Percentiles rank a stretch among this genome's conserved stretches.
phyloP scores from a whole-genome alignment of 2,329 filamentous ascomycete species.

The Elsinoe necatrix region DNA sequence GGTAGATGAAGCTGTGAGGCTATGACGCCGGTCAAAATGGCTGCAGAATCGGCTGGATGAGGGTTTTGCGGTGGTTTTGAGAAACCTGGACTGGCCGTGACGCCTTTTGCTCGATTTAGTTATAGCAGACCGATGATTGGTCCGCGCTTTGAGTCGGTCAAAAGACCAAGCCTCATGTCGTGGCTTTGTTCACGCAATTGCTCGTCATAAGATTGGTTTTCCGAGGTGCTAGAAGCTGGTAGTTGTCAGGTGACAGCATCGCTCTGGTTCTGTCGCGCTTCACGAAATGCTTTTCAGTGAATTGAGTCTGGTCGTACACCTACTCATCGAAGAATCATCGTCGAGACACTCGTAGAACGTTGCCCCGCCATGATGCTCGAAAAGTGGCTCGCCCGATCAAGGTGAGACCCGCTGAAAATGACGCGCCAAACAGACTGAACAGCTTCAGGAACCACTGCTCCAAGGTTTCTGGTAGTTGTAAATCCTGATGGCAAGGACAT shows the following conservation, averaged over 20 bases:
- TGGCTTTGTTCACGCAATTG: conserved; percentile 6
- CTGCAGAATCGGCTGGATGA: background rate
- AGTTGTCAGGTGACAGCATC: background rate
- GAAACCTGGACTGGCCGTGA: conserved; percentile 1
- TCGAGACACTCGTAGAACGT: background rate
- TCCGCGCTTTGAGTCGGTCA: background rate
- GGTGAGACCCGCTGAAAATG: background rate
- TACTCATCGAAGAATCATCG: background rate
- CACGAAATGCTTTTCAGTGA: background rate
- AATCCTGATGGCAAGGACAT: background rate
- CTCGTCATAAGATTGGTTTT: background rate
- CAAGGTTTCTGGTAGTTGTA: background rate
- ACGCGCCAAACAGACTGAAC: background rate
- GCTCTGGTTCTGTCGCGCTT: background rate
- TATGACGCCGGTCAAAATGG: background rate
- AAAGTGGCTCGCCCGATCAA: conserved; percentile 9
- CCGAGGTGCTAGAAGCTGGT: background rate
- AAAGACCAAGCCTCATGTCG: background rate
- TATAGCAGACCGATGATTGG: conserved; percentile 3
- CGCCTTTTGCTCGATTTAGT: conserved; percentile 7
- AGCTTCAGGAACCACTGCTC: background rate
- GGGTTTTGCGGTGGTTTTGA: background rate
- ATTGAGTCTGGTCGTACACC: background rate
- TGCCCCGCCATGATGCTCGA: conserved; percentile 12
- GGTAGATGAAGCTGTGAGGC: background rate